phyloP scores from a whole-genome alignment of 2,329 filamentous ascomycete genomes.

The Fusarium sororula region DNA sequence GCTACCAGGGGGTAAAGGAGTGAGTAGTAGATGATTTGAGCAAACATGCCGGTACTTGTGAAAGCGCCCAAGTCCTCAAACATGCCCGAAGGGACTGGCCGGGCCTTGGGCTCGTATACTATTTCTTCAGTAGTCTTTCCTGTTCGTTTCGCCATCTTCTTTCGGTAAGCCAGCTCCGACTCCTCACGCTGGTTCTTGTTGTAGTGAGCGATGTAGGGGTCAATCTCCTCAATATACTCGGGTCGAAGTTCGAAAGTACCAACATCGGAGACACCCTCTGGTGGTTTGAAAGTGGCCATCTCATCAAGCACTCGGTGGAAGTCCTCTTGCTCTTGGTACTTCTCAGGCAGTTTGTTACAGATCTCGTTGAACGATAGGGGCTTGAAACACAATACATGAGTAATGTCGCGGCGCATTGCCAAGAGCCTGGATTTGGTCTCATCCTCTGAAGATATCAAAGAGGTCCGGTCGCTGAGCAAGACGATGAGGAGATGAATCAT shows the following conservation, averaged over 20 bases:
- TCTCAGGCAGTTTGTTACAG: constrained; percentile 84
- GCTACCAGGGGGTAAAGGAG: constrained; percentile 82
- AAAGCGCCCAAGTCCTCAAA: constrained; percentile 83
- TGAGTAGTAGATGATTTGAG: constrained; percentile 88
- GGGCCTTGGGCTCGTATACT: constrained; percentile 88
- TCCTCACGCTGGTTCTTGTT: constrained; percentile 97
- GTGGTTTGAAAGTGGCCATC: constrained; percentile 88
- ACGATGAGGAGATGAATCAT: constrained; percentile 94
- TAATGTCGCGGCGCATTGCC: constrained; percentile 87
- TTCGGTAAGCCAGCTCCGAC: constrained; percentile 87
- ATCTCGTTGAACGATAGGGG: constrained; percentile 95
- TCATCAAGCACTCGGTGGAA: constrained; percentile 86
- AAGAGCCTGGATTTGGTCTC: constrained; percentile 71
- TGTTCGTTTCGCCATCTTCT: constrained; percentile 86
- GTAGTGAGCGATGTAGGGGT: constrained; percentile 96
- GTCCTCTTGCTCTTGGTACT: constrained; percentile 86
- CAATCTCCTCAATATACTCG: constrained; percentile 85
- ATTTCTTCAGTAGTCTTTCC: constrained; percentile 84
- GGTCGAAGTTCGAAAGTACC: constrained; percentile 94
- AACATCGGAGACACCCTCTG: constrained; percentile 90
- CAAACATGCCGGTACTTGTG: constrained; percentile 85
- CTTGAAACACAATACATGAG: constrained; percentile 95
- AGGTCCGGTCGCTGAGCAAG: constrained; percentile 86
- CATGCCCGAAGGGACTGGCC: constrained; percentile 77
- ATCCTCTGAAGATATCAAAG: constrained; percentile 74